Evolutionary conservation across 2,329 filamentous ascomycete genomes (phyloP).

Genomic region (Lachnellula subtilissima): DNA sequence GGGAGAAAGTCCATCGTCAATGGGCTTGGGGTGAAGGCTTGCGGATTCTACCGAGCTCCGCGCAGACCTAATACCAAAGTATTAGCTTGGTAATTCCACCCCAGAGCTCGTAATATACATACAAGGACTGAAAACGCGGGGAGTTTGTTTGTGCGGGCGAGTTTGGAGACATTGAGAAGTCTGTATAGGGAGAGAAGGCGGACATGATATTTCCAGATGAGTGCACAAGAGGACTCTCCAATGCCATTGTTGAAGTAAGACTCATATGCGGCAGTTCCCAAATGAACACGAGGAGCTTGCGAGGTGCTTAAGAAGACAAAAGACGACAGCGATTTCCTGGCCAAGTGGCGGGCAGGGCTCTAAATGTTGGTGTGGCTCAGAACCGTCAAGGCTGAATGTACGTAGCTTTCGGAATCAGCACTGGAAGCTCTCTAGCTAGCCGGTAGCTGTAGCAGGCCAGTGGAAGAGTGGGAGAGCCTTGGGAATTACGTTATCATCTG

Average conservation of each 20-base stretch:
- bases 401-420: slow-evolving; percentile 10
- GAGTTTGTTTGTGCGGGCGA: slow-evolving; percentile 40
- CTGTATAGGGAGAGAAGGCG: slow-evolving; percentile 47
- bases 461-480: neutral
- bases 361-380: slow-evolving; percentile 20
- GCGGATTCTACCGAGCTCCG: slow-evolving; percentile 42
- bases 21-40: slow-evolving; percentile 48
- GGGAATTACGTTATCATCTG: neutral
- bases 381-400: slow-evolving; percentile 21
- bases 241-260: slow-evolving; percentile 43
- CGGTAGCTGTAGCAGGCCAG: neutral
- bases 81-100: slow-evolving; percentile 9
- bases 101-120: slow-evolving; percentile 27
- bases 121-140: slow-evolving; percentile 49
- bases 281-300: slow-evolving; percentile 10
- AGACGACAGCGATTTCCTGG: slow-evolving; percentile 10
- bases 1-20: slow-evolving; percentile 29
- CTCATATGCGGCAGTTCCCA: slow-evolving; percentile 17
- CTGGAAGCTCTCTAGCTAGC: slow-evolving; percentile 12
- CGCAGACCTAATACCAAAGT: slow-evolving; percentile 36
- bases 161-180: slow-evolving; percentile 52
- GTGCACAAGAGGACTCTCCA: slow-evolving; percentile 58
- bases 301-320: slow-evolving; percentile 15
- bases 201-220: slow-evolving; percentile 56
- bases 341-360: slow-evolving; percentile 11